A percentile compares a stretch with the other conserved stretches of the same genome.
Conservation (phyloP, 2,329 filamentous ascomycete genomes). For the Calonectria hongkongensis region DNA sequence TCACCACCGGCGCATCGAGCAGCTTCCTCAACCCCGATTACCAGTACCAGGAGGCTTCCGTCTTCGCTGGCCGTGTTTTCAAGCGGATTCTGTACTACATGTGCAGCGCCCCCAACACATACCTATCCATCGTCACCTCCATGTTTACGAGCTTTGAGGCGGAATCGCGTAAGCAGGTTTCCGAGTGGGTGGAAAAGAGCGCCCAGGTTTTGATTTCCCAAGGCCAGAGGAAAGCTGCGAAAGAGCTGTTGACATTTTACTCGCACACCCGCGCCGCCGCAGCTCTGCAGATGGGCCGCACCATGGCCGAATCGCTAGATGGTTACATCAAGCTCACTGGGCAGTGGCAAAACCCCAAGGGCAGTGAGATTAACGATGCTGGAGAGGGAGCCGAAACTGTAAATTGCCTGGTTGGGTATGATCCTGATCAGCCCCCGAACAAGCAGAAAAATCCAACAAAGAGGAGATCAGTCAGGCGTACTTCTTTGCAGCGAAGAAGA, state of each 20-base stretch:
- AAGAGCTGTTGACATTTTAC: slow-evolving; percentile 48
- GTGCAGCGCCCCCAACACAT: slow-evolving; percentile 47
- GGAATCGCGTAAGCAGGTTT: slow-evolving; percentile 42
- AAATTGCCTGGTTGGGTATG: slow-evolving; percentile 50
- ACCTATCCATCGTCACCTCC: slow-evolving; percentile 45
- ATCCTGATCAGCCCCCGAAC: slow-evolving; percentile 47
- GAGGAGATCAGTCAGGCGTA: background rate
- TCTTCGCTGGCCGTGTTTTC: slow-evolving; percentile 49
- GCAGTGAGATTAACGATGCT: slow-evolving; percentile 50
- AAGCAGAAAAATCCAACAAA: slow-evolving; percentile 10
- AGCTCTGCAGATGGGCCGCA: slow-evolving; percentile 46
- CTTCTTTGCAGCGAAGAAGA: background rate
- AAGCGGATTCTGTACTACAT: slow-evolving; percentile 51
- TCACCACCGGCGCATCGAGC: slow-evolving; percentile 49
- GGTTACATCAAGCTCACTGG: slow-evolving; percentile 50
- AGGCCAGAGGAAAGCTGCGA: slow-evolving; percentile 43
- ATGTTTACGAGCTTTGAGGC: slow-evolving; percentile 43
- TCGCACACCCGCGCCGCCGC: slow-evolving; percentile 47
- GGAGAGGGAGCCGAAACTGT: slow-evolving; percentile 51
- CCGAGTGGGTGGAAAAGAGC: slow-evolving; percentile 48
- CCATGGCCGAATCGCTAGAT: slow-evolving; percentile 47
- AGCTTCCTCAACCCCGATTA: slow-evolving; percentile 53
- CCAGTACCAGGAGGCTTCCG: slow-evolving; percentile 48
- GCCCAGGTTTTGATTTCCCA: slow-evolving; percentile 44
- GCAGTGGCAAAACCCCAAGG: slow-evolving; percentile 45